Evolutionary conservation across 208 protist genomes (phyloP).

Genomic region (Leishmania amazonensis): DNA sequence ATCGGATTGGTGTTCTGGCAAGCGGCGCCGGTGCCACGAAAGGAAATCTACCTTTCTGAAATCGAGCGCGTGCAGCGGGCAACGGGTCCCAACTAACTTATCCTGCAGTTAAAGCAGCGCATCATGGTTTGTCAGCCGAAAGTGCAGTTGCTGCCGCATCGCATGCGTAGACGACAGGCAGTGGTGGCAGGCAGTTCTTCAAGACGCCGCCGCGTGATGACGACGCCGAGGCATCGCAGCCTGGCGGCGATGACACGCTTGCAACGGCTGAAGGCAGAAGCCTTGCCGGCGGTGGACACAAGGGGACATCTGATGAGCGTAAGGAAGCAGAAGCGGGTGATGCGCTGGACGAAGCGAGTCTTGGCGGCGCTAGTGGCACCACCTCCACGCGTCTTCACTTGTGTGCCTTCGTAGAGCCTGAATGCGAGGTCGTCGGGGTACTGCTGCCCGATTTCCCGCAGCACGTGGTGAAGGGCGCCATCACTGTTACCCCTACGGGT

Average conservation of each 20-base stretch:
- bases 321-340: neutral
- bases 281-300: neutral
- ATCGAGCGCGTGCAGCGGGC: conserved; percentile 35
- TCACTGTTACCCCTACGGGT: conserved; percentile 12
- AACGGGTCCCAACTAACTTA: conserved; percentile 43
- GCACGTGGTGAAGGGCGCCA: conserved; percentile 18
- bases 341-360: neutral
- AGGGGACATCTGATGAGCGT: neutral
- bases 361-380: neutral
- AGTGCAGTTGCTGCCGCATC: neutral
- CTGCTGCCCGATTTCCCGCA: conserved; percentile 16
- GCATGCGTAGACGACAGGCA: neutral
- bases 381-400: conserved; percentile 4
- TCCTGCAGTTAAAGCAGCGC: conserved; percentile 47
- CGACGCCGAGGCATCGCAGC: neutral
- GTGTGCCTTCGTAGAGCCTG: conserved; percentile 9
- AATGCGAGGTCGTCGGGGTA: conserved; percentile 2
- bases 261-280: neutral
- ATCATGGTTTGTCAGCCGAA: conserved; percentile 37
- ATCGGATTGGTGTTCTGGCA: conserved; percentile 25
- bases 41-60: conserved; percentile 40
- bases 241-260: neutral
- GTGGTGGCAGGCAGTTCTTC: neutral
- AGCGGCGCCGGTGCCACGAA: conserved; percentile 36
- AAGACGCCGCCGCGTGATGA: neutral